Evolutionary conservation across 75 land plant genomes (phyloP).

Genomic region (Pinus tabuliformis): DNA sequence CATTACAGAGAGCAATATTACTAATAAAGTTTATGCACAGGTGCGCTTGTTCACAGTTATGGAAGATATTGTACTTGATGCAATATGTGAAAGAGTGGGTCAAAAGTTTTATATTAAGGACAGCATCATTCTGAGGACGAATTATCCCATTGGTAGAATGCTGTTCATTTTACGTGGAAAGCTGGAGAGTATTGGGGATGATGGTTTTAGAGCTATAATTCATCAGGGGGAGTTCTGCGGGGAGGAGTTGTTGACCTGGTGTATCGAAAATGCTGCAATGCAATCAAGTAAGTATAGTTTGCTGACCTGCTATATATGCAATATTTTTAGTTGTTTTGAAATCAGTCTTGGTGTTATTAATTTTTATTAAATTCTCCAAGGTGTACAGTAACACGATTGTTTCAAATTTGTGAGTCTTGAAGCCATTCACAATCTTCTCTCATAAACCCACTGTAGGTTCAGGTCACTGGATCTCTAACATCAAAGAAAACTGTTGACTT

Average conservation of each 20-base stretch:
- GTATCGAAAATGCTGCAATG: slow-evolving; percentile 10
- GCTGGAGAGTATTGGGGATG: slow-evolving; percentile 20
- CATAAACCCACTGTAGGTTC: too few relatives aligned
- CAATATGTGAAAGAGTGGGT: slow-evolving; percentile 32
- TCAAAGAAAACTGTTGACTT: too few relatives aligned
- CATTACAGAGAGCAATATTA: too few relatives aligned
- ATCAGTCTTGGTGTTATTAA: too few relatives aligned
- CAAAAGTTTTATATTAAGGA: slow-evolving; percentile 23
- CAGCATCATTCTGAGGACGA: slow-evolving; percentile 16
- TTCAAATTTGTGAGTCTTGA: too few relatives aligned
- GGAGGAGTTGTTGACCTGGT: slow-evolving; percentile 29
- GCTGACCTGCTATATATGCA: too few relatives aligned
- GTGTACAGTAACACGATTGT: too few relatives aligned
- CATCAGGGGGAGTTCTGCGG: slow-evolving; percentile 28
- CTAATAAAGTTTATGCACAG: slow-evolving; percentile 11
- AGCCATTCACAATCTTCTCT: too few relatives aligned
- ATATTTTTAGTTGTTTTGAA: too few relatives aligned
- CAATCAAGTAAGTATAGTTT: background rate
- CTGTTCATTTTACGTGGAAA: slow-evolving; percentile 36
- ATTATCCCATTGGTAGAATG: slow-evolving; percentile 24
- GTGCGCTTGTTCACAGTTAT: slow-evolving; percentile 24
- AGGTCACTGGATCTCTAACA: too few relatives aligned
- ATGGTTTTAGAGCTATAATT: slow-evolving; percentile 10
- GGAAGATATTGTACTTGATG: slow-evolving; percentile 28
- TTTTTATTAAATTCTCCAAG: too few relatives aligned